Conservation (phyloP, 331 rosid species). For the Ulmus americana region DNA sequence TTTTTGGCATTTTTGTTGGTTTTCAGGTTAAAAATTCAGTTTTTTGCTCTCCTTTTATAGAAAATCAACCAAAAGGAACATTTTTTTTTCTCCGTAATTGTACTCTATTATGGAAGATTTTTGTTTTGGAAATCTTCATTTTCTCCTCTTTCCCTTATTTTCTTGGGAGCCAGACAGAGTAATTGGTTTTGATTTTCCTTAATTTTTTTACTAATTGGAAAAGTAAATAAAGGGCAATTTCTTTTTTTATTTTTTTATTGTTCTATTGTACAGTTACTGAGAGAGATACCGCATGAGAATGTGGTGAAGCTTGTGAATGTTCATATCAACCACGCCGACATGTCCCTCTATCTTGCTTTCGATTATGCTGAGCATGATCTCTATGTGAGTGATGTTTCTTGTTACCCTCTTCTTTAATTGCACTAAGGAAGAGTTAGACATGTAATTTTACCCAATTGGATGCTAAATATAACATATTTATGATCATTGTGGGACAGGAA, state of each 20-base stretch:
- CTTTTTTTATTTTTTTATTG: neutral
- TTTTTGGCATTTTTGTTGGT: neutral
- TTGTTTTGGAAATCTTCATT: neutral
- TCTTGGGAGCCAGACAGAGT: neutral
- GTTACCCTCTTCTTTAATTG: neutral
- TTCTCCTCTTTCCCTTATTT: neutral
- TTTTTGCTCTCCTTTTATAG: slow-evolving; percentile 1
- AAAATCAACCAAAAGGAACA: too few relatives aligned
- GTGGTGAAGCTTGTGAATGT: slow-evolving; percentile 94
- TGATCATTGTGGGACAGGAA: slow-evolving; percentile 56
- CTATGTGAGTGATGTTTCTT: slow-evolving; percentile 49
- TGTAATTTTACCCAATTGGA: too few relatives aligned
- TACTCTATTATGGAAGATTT: too few relatives aligned
- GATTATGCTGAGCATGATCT: slow-evolving; percentile 97
- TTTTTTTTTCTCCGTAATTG: too few relatives aligned
- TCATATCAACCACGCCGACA: slow-evolving; percentile 86
- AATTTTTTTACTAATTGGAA: too few relatives aligned
- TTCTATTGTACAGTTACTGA: slow-evolving; percentile 55
- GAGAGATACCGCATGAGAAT: slow-evolving; percentile 91
- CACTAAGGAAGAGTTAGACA: neutral
- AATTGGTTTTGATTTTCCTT: neutral
- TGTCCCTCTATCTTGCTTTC: slow-evolving; percentile 96
- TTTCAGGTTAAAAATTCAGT: neutral
- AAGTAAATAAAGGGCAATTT: too few relatives aligned
- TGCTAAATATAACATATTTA: neutral